Base-by-base conservation (phyloP, 2,329 filamentous ascomycete species). In the Pyricularia grisea region DNA sequence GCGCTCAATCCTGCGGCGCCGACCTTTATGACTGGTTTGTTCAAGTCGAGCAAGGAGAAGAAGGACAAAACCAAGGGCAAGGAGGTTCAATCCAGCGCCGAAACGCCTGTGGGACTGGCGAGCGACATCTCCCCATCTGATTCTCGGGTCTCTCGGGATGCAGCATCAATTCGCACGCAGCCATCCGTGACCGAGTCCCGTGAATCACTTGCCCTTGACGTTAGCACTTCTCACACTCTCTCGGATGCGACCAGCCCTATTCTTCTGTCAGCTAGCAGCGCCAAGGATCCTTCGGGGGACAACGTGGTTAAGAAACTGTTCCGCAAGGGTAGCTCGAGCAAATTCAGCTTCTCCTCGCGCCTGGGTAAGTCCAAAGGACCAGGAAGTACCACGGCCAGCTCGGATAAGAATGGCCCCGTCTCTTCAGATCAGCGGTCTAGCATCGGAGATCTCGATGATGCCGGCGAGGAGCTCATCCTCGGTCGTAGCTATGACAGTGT, bases 1-100 rank as follows among this genome's bases (percentile, higher is more conserved):
- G 89, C 79, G 74, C 84, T 98, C 31, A 98, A 99, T 74, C 95
- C 95, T 9, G 87, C 92, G 7, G 95, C 94, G 0, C 94, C 94
- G 10, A 92, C 91, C 0, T 98, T 98, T 77, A 94, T 91, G 79
- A 89, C 85, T 11, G 85, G 89, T 55, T 87, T 95, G 70, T 87
- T 88, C 73, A 82, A 84, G 4, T 73, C 75, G 20, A 79, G 79
- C 69, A 81, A 75, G 69, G 78, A 80, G 36, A 77, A 74, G 60
- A 74, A 78, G 73, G 70, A 77, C 71, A 77, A 78, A 69, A 79
- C 80, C 65, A 79, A 79, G 73, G 78, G 65, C 30, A 80, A 79
- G 68, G 75, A 78, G 25, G 11, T 25, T 23, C 20, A n/a, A 4
- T 67, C 65, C n/a, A 67, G 20, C 17, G 4, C 11, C 79, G 55